These are phyloP conservation scores for Talaromyces sp. DNA, from an alignment of 2,329 filamentous ascomycete genomes.

Conservation along the genomic window DNA sequence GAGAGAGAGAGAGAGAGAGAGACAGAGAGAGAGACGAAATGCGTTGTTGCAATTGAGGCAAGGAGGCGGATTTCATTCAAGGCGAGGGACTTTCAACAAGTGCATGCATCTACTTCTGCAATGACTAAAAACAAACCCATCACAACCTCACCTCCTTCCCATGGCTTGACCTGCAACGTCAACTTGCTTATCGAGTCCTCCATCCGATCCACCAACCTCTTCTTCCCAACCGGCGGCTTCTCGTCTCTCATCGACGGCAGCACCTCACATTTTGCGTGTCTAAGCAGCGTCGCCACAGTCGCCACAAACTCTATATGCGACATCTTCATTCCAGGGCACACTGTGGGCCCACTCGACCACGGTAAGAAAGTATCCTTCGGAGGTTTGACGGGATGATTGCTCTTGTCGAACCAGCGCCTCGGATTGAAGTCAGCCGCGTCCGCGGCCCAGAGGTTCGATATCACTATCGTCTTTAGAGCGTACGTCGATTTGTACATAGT, in stretches of 20 bases:
- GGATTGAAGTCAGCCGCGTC: slow-evolving; percentile 50
- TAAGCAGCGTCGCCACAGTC: slow-evolving; percentile 43
- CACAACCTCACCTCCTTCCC: slow-evolving; percentile 10
- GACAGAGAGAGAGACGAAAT: too few relatives aligned
- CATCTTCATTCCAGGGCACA: slow-evolving; percentile 32
- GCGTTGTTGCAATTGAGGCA: neutral
- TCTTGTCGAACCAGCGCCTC: slow-evolving; percentile 43
- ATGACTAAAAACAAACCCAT: slow-evolving; percentile 5
- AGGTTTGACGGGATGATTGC: slow-evolving; percentile 10
- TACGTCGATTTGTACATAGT: too few relatives aligned
- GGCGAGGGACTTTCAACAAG: neutral
- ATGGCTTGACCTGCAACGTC: slow-evolving; percentile 14
- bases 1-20: too few relatives aligned
- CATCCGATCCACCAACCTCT: slow-evolving; percentile 5
- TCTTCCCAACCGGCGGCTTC: neutral
- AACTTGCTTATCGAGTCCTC: slow-evolving; percentile 12
- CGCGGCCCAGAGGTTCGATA: slow-evolving; percentile 47
- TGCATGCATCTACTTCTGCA: neutral
- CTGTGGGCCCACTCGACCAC: slow-evolving; percentile 4
- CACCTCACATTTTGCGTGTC: slow-evolving; percentile 26
- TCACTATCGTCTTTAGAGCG: too few relatives aligned
- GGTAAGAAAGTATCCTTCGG: slow-evolving; percentile 9
- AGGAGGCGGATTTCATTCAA: neutral
- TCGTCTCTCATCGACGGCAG: neutral
- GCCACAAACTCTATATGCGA: slow-evolving; percentile 54